phyloP scores from a whole-genome alignment of 176 grass and related monocot species.

The Musa itinerans region DNA sequence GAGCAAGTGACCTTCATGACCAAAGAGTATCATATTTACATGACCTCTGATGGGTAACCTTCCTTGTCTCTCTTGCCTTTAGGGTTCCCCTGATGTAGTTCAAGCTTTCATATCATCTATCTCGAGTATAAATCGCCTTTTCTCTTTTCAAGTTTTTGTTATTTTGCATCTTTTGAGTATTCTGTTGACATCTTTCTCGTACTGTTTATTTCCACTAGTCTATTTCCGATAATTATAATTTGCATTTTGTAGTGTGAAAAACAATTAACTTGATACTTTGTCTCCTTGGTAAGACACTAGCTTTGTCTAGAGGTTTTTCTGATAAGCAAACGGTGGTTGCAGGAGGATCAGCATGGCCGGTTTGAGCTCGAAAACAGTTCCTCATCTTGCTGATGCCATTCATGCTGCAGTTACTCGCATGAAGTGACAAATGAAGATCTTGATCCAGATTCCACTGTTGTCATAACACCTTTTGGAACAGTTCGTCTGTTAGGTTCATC shows the following conservation, averaged over 20 bases:
- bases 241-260: no score
- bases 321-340: conserved; percentile 20
- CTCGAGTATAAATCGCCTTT: no score
- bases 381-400: conserved; percentile 79
- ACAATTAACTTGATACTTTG: no score
- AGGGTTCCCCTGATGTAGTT: neutral
- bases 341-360: conserved; percentile 99
- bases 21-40: conserved; percentile 88
- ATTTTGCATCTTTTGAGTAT: no score
- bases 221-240: no score
- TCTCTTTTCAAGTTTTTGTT: no score
- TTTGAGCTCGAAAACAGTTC: conserved; percentile 46
- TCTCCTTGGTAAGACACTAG: no score
- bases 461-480: neutral
- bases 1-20: conserved; percentile 96
- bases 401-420: conserved; percentile 54
- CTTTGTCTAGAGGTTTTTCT: conserved; percentile 7
- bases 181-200: neutral
- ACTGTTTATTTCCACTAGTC: no score
- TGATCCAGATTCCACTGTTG: neutral
- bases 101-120: neutral
- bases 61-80: neutral
- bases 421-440: neutral
- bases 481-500: neutral
- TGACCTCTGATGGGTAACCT: conserved; percentile 96